These are phyloP conservation scores for Plenodomus biglobosus DNA, from an alignment of 2,329 filamentous ascomycete species.

Conservation along the genomic window DNA sequence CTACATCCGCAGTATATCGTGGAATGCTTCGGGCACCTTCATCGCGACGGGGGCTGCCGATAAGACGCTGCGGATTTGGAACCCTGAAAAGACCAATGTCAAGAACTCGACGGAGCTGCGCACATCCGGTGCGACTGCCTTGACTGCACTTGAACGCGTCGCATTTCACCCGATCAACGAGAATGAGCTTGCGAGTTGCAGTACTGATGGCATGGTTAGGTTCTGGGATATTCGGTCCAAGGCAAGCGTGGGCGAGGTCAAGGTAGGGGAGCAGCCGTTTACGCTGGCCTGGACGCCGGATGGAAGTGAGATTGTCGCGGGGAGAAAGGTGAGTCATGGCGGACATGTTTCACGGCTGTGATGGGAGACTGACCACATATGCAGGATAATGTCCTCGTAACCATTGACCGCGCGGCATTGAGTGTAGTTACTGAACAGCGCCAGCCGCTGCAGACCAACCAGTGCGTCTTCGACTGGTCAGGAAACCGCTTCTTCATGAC, in stretches of 20 bases:
- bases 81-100: slow-evolving; percentile 72
- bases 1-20: slow-evolving; percentile 72
- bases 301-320: slow-evolving; percentile 69
- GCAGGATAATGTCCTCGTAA: slow-evolving; percentile 63
- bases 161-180: slow-evolving; percentile 78
- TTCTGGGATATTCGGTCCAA: slow-evolving; percentile 81
- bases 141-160: slow-evolving; percentile 65
- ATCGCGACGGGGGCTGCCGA: slow-evolving; percentile 79
- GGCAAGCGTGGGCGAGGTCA: slow-evolving; percentile 68
- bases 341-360: not conserved
- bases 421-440: slow-evolving; percentile 61
- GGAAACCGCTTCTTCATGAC: slow-evolving; percentile 71
- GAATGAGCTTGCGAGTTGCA: slow-evolving; percentile 73
- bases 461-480: slow-evolving; percentile 73
- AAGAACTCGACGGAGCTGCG: slow-evolving; percentile 76
- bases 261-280: slow-evolving; percentile 62
- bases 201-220: slow-evolving; percentile 71
- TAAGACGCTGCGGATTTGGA: slow-evolving; percentile 75
- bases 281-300: slow-evolving; percentile 74
- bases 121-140: slow-evolving; percentile 53
- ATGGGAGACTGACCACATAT: not conserved
- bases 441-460: slow-evolving; percentile 68
- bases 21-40: slow-evolving; percentile 82
- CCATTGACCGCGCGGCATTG: slow-evolving; percentile 62
- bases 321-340: slow-evolving; percentile 62